Percentiles rank a stretch among this genome's conserved stretches.
Conservation (phyloP, 768 basidiomycete species). For the Paxillus rubicundulus region DNA sequence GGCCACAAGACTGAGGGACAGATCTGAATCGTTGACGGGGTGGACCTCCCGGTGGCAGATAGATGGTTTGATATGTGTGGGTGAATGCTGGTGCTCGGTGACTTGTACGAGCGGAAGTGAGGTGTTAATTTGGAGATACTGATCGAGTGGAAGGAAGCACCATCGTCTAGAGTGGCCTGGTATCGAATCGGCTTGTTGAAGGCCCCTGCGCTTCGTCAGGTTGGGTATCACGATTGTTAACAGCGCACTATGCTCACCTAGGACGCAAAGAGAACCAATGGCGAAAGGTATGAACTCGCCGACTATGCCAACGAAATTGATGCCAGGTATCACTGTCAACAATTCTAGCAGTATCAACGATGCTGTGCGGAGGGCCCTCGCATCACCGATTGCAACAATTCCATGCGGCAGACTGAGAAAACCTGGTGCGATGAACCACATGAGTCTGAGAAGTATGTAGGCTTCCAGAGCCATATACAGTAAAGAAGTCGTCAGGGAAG, state of each 20-base stretch:
- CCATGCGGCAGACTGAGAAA: conserved; percentile 17
- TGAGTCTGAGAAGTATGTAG: conserved; percentile 36
- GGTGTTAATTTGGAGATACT: neutral
- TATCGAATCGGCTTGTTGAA: conserved; percentile 2
- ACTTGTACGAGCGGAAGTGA: neutral
- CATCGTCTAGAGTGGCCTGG: neutral
- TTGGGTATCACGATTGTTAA: neutral
- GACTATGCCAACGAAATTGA: conserved; percentile 33
- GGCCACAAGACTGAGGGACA: neutral
- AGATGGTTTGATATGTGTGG: neutral
- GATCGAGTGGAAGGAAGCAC: neutral
- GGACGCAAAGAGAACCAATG: conserved; percentile 39
- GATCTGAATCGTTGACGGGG: neutral
- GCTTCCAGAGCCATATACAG: conserved; percentile 38
- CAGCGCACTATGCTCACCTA: conserved; percentile 32
- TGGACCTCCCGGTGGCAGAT: neutral
- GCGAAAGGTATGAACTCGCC: conserved; percentile 43
- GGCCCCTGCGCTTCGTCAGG: neutral
- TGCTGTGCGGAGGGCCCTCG: conserved; percentile 32
- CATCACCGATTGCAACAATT: conserved; percentile 25
- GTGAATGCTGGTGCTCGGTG: neutral
- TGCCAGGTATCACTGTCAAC: conserved; percentile 38
- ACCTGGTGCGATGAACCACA: conserved; percentile 24
- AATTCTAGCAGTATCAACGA: conserved; percentile 45
- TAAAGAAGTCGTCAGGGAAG: conserved; percentile 35